Percentiles rank a stretch among this genome's conserved stretches.
Conservation (phyloP, 164 flowering plant species). For the Vitis riparia region DNA sequence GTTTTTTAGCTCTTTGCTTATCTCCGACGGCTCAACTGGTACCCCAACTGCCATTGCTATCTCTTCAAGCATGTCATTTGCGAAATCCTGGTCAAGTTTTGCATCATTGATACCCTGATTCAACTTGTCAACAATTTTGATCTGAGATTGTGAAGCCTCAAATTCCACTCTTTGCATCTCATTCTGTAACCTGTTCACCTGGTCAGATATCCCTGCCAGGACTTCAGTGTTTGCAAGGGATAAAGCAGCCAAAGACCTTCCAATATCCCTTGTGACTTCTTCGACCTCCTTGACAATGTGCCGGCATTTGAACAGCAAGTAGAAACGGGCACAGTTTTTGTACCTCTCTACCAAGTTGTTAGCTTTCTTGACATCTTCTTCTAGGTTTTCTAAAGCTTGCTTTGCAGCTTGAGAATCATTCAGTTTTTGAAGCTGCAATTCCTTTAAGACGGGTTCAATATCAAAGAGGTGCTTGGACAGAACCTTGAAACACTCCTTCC, state of each 20-base stretch:
- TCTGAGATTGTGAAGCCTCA: conserved; percentile 51
- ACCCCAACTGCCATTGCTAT: conserved; percentile 72
- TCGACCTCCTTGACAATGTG: conserved; percentile 63
- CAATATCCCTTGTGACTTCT: conserved; percentile 61
- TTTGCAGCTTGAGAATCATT: conserved; percentile 64
- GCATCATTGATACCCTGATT: conserved; percentile 52
- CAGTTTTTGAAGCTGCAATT: conserved; percentile 50
- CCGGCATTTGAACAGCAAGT: conserved; percentile 58
- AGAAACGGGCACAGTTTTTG: conserved; percentile 59
- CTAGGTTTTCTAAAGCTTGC: conserved; percentile 50
- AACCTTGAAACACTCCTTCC: conserved; percentile 66
- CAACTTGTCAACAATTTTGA: conserved; percentile 58
- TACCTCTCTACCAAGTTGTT: conserved; percentile 62
- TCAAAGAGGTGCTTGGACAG: conserved; percentile 57
- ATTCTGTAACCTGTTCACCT: conserved; percentile 52
- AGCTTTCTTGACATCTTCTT: conserved; percentile 60
- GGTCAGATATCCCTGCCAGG: conserved; percentile 55
- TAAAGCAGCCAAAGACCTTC: conserved; percentile 53
- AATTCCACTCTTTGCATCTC: conserved; percentile 76
- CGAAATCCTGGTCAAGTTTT: conserved; percentile 59
- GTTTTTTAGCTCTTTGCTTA: conserved; percentile 56
- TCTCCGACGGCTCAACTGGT: conserved; percentile 65
- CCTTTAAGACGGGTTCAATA: conserved; percentile 55
- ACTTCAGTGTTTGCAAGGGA: conserved; percentile 62
- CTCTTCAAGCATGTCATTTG: conserved; percentile 67